These are phyloP conservation scores for Psidium guajava DNA, from an alignment of 345 rosid species.

Conservation along the genomic window DNA sequence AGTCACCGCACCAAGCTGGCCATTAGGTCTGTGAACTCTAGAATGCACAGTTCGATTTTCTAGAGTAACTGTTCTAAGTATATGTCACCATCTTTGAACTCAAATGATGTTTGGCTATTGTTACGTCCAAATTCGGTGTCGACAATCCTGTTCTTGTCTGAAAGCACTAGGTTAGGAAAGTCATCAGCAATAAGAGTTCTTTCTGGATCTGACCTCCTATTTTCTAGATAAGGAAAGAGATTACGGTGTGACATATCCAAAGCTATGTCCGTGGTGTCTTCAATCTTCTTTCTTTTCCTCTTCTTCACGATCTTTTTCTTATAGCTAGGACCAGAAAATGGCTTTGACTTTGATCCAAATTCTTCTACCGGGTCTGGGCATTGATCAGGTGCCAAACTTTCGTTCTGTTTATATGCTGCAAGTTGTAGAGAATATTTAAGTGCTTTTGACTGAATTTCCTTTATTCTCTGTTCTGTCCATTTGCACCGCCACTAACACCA, in stretches of 20 bases:
- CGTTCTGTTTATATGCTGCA: constrained; percentile 30
- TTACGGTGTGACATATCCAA: constrained; percentile 50
- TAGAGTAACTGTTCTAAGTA: constrained; percentile 52
- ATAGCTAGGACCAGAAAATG: constrained; percentile 47
- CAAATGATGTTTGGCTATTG: constrained; percentile 23
- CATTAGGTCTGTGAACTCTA: constrained; percentile 52
- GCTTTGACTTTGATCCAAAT: constrained; percentile 52
- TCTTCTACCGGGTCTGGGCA: constrained; percentile 29
- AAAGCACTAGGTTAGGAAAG: constrained; percentile 30
- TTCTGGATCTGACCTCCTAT: constrained; percentile 48
- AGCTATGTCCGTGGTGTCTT: constrained; percentile 37
- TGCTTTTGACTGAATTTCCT: constrained; percentile 57
- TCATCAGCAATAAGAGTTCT: constrained; percentile 45
- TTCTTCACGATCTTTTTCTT: constrained; percentile 51
- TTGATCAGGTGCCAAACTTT: constrained; percentile 26
- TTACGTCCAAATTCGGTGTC: constrained; percentile 20
- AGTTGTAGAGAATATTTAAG: constrained; percentile 48
- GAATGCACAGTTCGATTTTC: constrained; percentile 61
- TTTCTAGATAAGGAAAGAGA: constrained; percentile 64
- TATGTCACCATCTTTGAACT: constrained; percentile 36
- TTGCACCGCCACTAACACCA: constrained; percentile 98
- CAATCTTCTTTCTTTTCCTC: constrained; percentile 66
- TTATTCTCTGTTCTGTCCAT: constrained; percentile 73
- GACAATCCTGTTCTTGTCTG: constrained; percentile 28
- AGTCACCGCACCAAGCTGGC: constrained; percentile 44